These are phyloP conservation scores for Pseudoperonospora humuli DNA, from an alignment of 352 stramenopile species.

Conservation along the genomic window DNA sequence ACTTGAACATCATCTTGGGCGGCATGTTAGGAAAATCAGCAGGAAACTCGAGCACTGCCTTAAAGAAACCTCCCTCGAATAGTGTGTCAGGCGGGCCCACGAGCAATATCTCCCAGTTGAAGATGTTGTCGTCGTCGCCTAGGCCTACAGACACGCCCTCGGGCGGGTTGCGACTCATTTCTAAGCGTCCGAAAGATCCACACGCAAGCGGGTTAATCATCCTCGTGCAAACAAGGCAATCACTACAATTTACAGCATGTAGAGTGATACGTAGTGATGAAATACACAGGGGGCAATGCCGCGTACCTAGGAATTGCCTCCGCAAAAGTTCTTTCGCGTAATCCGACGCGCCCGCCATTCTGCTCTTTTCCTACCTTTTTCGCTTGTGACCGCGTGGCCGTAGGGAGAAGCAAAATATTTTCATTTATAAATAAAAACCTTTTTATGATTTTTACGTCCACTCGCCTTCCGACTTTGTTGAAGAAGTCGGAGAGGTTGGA, in stretches of 20 bases:
- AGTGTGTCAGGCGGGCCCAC: slow-evolving; percentile 92
- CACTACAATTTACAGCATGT: neutral
- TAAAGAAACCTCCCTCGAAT: slow-evolving; percentile 98
- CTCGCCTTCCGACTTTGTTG: too few relatives aligned
- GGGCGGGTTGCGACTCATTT: slow-evolving; percentile 97
- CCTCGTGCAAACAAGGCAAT: neutral
- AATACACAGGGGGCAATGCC: neutral
- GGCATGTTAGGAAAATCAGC: slow-evolving; percentile 98
- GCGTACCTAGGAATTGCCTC: slow-evolving; percentile 74
- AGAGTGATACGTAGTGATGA: neutral
- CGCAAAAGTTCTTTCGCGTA: slow-evolving; percentile 77
- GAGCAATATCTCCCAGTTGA: slow-evolving; percentile 98
- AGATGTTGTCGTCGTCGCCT: slow-evolving; percentile 96
- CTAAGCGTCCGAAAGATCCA: slow-evolving; percentile 44
- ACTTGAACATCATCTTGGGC: slow-evolving; percentile 97
- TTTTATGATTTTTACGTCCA: too few relatives aligned
- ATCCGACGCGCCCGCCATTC: slow-evolving; percentile 42
- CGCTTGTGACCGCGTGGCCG: slow-evolving; percentile 15
- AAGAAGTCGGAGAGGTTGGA: too few relatives aligned
- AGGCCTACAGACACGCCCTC: slow-evolving; percentile 97
- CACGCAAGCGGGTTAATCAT: slow-evolving; percentile 1
- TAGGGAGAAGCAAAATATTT: too few relatives aligned
- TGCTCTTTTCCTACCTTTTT: slow-evolving; percentile 8
- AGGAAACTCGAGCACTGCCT: slow-evolving; percentile 95
- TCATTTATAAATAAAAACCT: too few relatives aligned